Evolutionary conservation across 495 filamentous ascomycete genomes (phyloP), one percentile per base, ranked within the genome.

Genomic region (Lepidopterella palustris): DNA sequence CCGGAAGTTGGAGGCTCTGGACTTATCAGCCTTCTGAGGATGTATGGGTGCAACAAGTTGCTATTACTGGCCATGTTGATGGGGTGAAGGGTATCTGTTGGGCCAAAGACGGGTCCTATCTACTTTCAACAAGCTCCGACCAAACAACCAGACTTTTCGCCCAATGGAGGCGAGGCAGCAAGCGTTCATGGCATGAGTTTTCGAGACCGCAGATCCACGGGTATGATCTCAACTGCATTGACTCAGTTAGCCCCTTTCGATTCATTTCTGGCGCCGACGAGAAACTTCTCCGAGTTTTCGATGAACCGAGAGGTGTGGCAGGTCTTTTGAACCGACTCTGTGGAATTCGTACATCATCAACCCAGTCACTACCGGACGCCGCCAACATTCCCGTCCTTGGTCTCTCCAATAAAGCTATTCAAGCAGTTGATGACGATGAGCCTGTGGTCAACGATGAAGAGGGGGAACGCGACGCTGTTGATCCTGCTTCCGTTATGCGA

Each of bases 191-290:
- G 95, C 93, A 97, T 73, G 93, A 98, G 74, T 88, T 97, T 74
- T 84, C 92, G 5, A 81, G 93, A 47, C 95, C 93, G 18, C 93
- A 99, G 68, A 97, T 97, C 57, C 93, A 99, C 76, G 93, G 93
- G 32, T 99, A 99, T 68, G 93, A 97, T 70, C 79, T 99, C 60
- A 99, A 97, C 76, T 97, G 92, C 70, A 83, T 97, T 62, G 87
- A 88, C 67, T 81, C 86, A 4, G 70, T 96, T 24, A 82, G 83
- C 4, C 70, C 77, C 25, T 75, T 82, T 13, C 84, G 82, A 51
- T 97, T 97, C 66, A 84, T 99, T 25, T 92, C 90, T 45, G 93
- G 93, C n/a, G 93, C 93, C 32, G 95, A 99, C 66, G 93, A 99
- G 76, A 99, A 99, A 73, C 83, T 97, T 27, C 79, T 97, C 62